Evolutionary conservation across 2,329 filamentous ascomycete genomes (phyloP).

Genomic region (Pseudohalonectria lignicola): DNA sequence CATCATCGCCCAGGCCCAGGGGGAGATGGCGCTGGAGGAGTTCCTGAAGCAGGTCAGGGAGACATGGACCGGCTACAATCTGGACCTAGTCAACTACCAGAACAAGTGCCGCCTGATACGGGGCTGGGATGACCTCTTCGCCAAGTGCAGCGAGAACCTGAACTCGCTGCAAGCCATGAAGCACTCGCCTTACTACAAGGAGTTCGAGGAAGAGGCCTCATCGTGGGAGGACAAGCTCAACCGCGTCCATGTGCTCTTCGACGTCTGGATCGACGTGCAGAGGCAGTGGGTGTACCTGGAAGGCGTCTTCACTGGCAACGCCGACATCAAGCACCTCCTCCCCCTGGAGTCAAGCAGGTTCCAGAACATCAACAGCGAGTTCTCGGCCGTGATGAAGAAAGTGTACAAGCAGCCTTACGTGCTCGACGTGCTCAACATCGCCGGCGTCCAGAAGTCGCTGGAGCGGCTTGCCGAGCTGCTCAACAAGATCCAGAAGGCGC

Average conservation of each 20-base stretch:
- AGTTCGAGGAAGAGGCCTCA: conserved; percentile 95
- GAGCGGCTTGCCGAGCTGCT: conserved; percentile 93
- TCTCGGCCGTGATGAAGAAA: conserved; percentile 98
- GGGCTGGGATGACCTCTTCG: conserved; percentile 96
- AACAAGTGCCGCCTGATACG: conserved; percentile 96
- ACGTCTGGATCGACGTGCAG: conserved; percentile 99
- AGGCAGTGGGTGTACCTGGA: conserved; percentile 99
- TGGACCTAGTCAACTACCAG: conserved; percentile 95
- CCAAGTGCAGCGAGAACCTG: conserved; percentile 95
- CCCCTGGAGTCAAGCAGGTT: conserved; percentile 95
- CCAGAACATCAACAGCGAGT: conserved; percentile 98
- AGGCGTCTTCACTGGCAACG: conserved; percentile 96
- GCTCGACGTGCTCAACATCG: conserved; percentile 89
- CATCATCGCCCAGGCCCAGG: conserved; percentile 90
- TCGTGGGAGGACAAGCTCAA: conserved; percentile 98
- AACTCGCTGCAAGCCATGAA: conserved; percentile 98
- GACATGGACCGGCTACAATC: conserved; percentile 88
- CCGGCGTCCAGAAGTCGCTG: conserved; percentile 88
- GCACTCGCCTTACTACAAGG: conserved; percentile 98
- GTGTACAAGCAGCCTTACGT: conserved; percentile 95
- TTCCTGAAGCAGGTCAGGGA: conserved; percentile 95
- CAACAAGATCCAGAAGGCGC: conserved; percentile 97
- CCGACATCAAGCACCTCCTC: conserved; percentile 95
- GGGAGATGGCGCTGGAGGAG: conserved; percentile 96
- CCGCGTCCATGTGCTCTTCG: conserved; percentile 91